These are phyloP conservation scores for Chamaecrista fasciculata DNA, from an alignment of 306 rosid species.

Conservation along the genomic window DNA sequence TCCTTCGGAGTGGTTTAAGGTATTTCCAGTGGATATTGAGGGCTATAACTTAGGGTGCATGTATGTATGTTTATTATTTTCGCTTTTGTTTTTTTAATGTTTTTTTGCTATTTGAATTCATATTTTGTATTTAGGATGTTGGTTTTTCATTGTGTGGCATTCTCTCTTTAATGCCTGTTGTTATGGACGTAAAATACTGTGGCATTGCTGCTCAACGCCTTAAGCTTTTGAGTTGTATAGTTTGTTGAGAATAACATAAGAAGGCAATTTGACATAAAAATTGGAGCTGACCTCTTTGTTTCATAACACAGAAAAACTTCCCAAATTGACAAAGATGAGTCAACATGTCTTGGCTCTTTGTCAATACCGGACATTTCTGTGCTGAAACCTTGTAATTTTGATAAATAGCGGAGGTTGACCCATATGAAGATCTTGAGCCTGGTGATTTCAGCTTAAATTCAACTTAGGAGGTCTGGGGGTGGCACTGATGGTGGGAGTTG, in stretches of 20 bases:
- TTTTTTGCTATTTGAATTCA: slow-evolving; percentile 27
- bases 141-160: background rate
- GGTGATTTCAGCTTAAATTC: background rate
- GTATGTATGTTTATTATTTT: background rate
- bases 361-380: no score
- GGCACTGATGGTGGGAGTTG: slow-evolving; percentile 2
- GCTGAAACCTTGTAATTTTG: background rate
- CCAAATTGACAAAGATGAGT: background rate
- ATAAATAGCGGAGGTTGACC: background rate
- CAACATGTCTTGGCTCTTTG: no score
- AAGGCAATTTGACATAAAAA: background rate
- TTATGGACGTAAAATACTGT: background rate
- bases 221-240: background rate
- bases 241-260: background rate
- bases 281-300: no score
- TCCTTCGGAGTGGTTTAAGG: slow-evolving; percentile 98
- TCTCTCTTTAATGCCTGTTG: background rate
- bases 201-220: background rate
- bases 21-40: slow-evolving; percentile 29
- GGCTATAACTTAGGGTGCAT: background rate
- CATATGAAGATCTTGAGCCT: background rate
- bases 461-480: background rate
- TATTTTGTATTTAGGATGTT: background rate
- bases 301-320: background rate
- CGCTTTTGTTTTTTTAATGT: slow-evolving; percentile 8